Percentiles rank a stretch among this genome's conserved stretches.
Evolutionary conservation across 2,329 filamentous ascomycete species (phyloP).

Genomic region (Lithohypha guttulata): DNA sequence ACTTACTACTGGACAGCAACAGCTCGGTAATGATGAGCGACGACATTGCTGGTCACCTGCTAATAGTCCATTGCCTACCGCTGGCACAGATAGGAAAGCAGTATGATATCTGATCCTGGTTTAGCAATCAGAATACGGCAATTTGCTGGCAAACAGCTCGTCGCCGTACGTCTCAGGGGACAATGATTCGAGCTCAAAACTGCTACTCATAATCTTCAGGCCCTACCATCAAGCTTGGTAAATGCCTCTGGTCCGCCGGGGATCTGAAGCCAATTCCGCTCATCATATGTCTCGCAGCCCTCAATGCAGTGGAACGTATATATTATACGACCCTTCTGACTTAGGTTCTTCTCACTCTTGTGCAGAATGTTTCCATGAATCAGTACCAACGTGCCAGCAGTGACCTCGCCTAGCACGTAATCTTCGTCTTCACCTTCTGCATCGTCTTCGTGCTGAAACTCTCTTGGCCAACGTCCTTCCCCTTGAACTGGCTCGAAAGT

Average conservation of each 20-base stretch:
- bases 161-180: no score
- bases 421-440: conserved; percentile 37
- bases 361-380: conserved; percentile 95
- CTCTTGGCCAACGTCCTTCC: conserved; percentile 52
- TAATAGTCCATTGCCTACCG: no score
- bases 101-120: no score
- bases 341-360: conserved; percentile 89
- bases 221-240: conserved; percentile 44
- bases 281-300: conserved; percentile 67
- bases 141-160: no score
- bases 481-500: conserved; percentile 54
- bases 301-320: conserved; percentile 98
- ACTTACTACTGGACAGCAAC: no score
- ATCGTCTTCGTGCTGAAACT: conserved; percentile 32
- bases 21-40: no score
- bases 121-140: no score
- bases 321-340: conserved; percentile 76
- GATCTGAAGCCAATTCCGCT: conserved; percentile 86
- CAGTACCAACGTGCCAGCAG: conserved; percentile 78
- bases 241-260: conserved; percentile 67
- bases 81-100: no score
- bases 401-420: conserved; percentile 76
- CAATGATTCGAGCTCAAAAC: no score
- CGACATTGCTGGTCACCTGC: no score
- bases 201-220: no score